phyloP scores from a whole-genome alignment of 148 eudicot genomes.

The Hydrangea macrophylla region DNA sequence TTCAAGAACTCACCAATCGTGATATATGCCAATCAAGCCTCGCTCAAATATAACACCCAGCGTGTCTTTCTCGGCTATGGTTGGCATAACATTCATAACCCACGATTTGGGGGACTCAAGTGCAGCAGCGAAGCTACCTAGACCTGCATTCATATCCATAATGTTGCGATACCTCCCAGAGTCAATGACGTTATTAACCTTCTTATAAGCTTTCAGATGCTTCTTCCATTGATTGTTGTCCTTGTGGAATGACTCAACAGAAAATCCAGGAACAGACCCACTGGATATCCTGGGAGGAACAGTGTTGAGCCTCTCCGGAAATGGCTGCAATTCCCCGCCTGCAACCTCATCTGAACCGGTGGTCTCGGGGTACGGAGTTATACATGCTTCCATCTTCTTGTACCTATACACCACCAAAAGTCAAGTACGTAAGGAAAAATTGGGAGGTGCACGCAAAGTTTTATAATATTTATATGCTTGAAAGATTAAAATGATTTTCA shows the following conservation, averaged over 20 bases:
- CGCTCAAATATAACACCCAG: constrained; percentile 50
- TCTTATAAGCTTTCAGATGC: constrained; percentile 40
- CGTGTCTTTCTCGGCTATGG: constrained; percentile 40
- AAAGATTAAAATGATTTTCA: background rate
- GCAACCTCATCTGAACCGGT: constrained; percentile 31
- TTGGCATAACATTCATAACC: constrained; percentile 62
- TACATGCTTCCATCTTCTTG: constrained; percentile 51
- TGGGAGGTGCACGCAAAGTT: background rate
- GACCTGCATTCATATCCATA: constrained; percentile 56
- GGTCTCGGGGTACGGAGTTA: constrained; percentile 47
- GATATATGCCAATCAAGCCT: constrained; percentile 54
- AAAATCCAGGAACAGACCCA: constrained; percentile 37
- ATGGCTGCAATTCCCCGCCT: constrained; percentile 51
- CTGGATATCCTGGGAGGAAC: constrained; percentile 39
- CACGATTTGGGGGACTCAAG: constrained; percentile 43
- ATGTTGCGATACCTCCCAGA: constrained; percentile 55
- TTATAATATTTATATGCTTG: background rate
- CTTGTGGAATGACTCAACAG: constrained; percentile 31
- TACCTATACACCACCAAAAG: constrained; percentile 30
- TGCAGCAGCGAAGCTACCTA: constrained; percentile 54
- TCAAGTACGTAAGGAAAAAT: background rate
- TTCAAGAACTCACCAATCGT: constrained; percentile 41
- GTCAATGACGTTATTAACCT: constrained; percentile 44
- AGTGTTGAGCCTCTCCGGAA: constrained; percentile 43
- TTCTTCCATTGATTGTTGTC: constrained; percentile 44